Percentiles rank a stretch among this genome's conserved stretches.
Evolutionary conservation across 106 monocot genomes (phyloP).

Genomic region (Triglochin maritima): DNA sequence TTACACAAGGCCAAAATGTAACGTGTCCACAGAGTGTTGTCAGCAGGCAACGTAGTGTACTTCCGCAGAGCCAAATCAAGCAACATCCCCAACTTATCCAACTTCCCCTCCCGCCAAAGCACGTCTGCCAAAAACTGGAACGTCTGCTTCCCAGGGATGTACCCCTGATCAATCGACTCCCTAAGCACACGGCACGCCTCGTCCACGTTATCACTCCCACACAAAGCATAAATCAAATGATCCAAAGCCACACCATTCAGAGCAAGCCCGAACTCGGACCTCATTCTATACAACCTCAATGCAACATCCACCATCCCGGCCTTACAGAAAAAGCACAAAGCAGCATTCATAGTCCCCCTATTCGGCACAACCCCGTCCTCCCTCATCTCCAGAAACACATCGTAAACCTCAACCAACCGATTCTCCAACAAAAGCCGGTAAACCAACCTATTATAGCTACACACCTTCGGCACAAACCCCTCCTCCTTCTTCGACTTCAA

Average conservation of each 20-base stretch:
- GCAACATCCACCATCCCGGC: slow-evolving; percentile 75
- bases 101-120: slow-evolving; percentile 44
- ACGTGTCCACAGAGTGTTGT: slow-evolving; percentile 20
- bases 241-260: slow-evolving; percentile 44
- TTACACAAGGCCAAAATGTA: slow-evolving; percentile 53
- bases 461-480: slow-evolving; percentile 27
- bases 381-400: slow-evolving; percentile 69
- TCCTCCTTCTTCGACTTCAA: slow-evolving; percentile 49
- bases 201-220: slow-evolving; percentile 34
- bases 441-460: slow-evolving; percentile 42
- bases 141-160: slow-evolving; percentile 50
- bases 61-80: slow-evolving; percentile 47
- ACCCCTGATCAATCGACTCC: slow-evolving; percentile 50
- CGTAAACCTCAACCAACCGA: slow-evolving; percentile 44
- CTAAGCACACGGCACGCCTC: slow-evolving; percentile 47
- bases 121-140: slow-evolving; percentile 40
- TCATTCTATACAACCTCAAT: slow-evolving; percentile 37
- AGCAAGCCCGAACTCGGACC: slow-evolving; percentile 48
- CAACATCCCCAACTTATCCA: slow-evolving; percentile 49
- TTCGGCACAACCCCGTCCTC: slow-evolving; percentile 57
- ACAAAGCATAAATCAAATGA: slow-evolving; percentile 55
- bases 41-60: slow-evolving; percentile 16
- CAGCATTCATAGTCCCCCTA: slow-evolving; percentile 42
- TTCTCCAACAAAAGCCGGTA: slow-evolving; percentile 33
- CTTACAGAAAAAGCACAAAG: slow-evolving; percentile 88